A percentile compares a stretch with the other conserved stretches of the same genome.
These are phyloP conservation scores for Tylopilus microsporus DNA, from an alignment of 1,284 basidiomycete genomes.

Conservation along the genomic window DNA sequence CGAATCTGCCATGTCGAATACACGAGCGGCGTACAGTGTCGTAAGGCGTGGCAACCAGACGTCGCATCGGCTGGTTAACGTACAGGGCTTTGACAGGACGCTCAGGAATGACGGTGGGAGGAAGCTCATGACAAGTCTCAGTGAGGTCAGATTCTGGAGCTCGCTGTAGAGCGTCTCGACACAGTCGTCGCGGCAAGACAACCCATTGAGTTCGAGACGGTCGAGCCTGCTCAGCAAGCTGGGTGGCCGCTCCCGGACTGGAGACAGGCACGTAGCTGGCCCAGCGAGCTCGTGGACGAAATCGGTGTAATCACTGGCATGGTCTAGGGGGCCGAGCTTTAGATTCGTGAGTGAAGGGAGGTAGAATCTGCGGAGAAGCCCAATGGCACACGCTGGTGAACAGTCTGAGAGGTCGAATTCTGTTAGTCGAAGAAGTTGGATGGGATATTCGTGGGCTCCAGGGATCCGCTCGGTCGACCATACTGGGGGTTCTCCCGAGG, in stretches of 20 bases:
- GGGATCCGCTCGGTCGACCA: slow-evolving; percentile 29
- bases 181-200: slow-evolving; percentile 37
- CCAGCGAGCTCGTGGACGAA: neutral
- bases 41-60: slow-evolving; percentile 31
- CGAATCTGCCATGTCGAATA: slow-evolving; percentile 29
- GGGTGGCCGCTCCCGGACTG: slow-evolving; percentile 33
- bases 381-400: too few species aligned
- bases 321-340: slow-evolving; percentile 44
- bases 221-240: slow-evolving; percentile 42
- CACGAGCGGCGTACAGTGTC: slow-evolving; percentile 43
- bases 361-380: slow-evolving; percentile 33
- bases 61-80: slow-evolving; percentile 7
- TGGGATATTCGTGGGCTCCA: slow-evolving; percentile 25
- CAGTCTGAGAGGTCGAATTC: slow-evolving; percentile 45
- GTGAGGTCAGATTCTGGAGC: slow-evolving; percentile 15
- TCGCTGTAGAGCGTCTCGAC: neutral
- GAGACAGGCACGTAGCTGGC: slow-evolving; percentile 13
- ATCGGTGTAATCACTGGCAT: neutral
- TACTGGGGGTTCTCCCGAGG: slow-evolving; percentile 9
- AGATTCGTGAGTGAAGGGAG: slow-evolving; percentile 47
- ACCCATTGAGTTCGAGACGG: slow-evolving; percentile 45
- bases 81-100: slow-evolving; percentile 30
- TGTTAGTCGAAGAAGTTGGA: slow-evolving; percentile 46
- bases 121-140: slow-evolving; percentile 29
- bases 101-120: neutral